A percentile compares a stretch with the other conserved stretches of the same genome.
These are phyloP conservation scores for Penicillium sp. DNA, from an alignment of 2,329 filamentous ascomycete species.

Conservation along the genomic window DNA sequence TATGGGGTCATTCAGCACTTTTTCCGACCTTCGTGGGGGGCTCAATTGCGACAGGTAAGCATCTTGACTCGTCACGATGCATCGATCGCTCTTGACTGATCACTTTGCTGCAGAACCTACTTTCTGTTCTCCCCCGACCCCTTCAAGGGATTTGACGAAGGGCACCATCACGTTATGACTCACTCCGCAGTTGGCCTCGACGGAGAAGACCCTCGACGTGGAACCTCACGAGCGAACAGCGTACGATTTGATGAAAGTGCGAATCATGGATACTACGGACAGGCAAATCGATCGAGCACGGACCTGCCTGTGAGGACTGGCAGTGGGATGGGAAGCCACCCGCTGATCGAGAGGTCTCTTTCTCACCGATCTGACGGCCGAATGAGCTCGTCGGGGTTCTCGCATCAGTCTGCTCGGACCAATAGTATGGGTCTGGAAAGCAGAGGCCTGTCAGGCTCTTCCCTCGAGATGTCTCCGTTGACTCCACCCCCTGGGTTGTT, in stretches of 20 bases:
- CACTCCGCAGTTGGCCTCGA: conserved; percentile 73
- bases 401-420: conserved; percentile 67
- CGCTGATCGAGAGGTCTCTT: conserved; percentile 81
- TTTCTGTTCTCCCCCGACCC: conserved; percentile 73
- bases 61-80: conserved; percentile 26
- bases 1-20: conserved; percentile 79
- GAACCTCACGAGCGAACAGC: conserved; percentile 88
- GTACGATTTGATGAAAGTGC: conserved; percentile 97
- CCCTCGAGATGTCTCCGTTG: conserved; percentile 65
- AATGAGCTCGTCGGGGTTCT: conserved; percentile 88
- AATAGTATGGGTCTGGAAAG: conserved; percentile 80
- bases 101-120: conserved; percentile 58
- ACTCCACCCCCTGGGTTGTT: conserved; percentile 78
- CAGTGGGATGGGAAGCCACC: conserved; percentile 71
- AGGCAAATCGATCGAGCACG: conserved; percentile 73
- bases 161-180: conserved; percentile 73
- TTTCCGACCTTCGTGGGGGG: conserved; percentile 81
- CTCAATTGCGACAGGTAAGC: conserved; percentile 75
- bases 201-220: conserved; percentile 77
- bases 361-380: conserved; percentile 96
- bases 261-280: conserved; percentile 82
- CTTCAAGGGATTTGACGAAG: conserved; percentile 81
- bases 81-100: not conserved
- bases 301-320: conserved; percentile 75
- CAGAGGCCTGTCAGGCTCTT: conserved; percentile 58